Base-by-base conservation (phyloP, 306 rosid species). In the Cicer bijugum region DNA sequence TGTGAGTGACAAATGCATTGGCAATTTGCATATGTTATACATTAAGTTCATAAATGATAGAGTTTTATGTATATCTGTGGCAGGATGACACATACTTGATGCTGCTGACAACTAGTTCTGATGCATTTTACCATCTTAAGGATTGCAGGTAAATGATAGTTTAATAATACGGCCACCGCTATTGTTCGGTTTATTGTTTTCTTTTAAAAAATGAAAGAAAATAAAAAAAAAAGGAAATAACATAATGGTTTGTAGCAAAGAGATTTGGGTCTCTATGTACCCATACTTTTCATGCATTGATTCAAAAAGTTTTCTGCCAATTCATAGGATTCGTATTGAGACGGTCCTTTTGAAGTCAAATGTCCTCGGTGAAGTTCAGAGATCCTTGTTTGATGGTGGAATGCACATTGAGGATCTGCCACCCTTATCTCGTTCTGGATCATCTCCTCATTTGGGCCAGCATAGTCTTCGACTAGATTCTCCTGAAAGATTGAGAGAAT, bases 341-440 rank as follows among this genome's bases (percentile, higher is more conserved):
- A 72, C 38, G 35, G 98, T 91, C 69, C 97, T 93, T 81, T 73
- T 86, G 88, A 93, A 84, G 92, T 93, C 98, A 14, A 88, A 84
- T 80, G 97, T 93, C 81, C 96, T 89, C 14, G 80, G 85, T 53
- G 97, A 91, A 85, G 85, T 89, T 85, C 97, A 91, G 85, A 89
- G 93, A 82, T 93, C 98, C 64, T 78, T 89, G 89, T 56, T 88
- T 51, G 96, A 93, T 50, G 96, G 97, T 47, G 97, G 98, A 72
- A 93, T 93, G 98, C 92, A 53, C 66, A 87, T 93, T 78, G 97
- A 88, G 79, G 93, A 93, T 71, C 75, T 93, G 83, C 98, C 96
- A 55, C 78, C 89, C 43, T 66, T 84, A 63, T 90, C 92, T 69
- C 87, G 45, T 33, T 74, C 86, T 69, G 90, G 87, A 75, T 77